A percentile compares a stretch with the other conserved stretches of the same genome.
Evolutionary conservation across 2,329 filamentous ascomycete species (phyloP).

Genomic region (Ophiostoma sp.): DNA sequence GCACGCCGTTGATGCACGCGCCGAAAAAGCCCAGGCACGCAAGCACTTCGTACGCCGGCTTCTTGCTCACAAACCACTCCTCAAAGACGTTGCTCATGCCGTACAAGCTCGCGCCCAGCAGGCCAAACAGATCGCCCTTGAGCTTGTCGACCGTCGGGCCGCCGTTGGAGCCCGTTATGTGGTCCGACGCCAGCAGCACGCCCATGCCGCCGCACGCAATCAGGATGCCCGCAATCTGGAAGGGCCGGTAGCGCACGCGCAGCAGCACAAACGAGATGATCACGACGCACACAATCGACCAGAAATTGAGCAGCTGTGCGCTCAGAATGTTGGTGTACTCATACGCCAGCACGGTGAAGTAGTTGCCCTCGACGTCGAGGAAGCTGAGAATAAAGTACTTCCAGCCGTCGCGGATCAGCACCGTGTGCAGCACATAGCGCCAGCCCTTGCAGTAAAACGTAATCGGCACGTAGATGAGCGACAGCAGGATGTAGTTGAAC

Average conservation of each 20-base stretch:
- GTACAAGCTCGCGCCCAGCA: constrained; percentile 85
- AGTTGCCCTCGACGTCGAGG: constrained; percentile 93
- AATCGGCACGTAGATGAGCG: constrained; percentile 71
- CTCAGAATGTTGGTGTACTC: constrained; percentile 86
- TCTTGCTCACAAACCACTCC: constrained; percentile 84
- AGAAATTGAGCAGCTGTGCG: constrained; percentile 96
- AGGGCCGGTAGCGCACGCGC: constrained; percentile 79
- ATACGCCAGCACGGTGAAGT: constrained; percentile 94
- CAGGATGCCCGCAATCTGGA: constrained; percentile 77
- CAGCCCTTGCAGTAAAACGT: constrained; percentile 76
- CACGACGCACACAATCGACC: constrained; percentile 93
- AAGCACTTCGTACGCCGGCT: constrained; percentile 87
- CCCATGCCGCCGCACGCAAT: constrained; percentile 89
- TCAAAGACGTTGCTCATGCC: constrained; percentile 87
- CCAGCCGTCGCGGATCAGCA: constrained; percentile 73
- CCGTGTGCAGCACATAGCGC: constrained; percentile 55
- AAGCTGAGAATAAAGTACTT: constrained; percentile 90
- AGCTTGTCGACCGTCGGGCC: constrained; percentile 64
- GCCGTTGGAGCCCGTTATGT: constrained; percentile 69
- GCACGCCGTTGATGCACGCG: constrained; percentile 83
- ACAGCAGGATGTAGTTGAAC: constrained; percentile 87
- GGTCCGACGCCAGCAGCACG: constrained; percentile 78
- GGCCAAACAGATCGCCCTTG: constrained; percentile 88
- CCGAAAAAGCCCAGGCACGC: constrained; percentile 86
- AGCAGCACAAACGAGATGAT: constrained; percentile 76